A percentile compares a stretch with the other conserved stretches of the same genome.
phyloP scores from a whole-genome alignment of 331 rosid species.

The Quercus lobata region DNA sequence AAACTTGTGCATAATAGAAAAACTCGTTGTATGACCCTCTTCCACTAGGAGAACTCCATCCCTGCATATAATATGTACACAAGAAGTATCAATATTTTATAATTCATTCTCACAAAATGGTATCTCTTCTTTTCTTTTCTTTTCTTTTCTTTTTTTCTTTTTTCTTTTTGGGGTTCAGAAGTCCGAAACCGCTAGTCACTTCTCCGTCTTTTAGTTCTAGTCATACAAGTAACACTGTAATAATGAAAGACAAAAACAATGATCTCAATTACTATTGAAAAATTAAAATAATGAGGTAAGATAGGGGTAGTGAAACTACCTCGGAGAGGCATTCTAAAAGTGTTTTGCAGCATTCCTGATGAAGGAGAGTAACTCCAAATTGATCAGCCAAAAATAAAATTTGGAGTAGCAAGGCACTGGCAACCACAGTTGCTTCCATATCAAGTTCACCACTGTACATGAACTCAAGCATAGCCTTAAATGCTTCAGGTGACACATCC shows the following conservation, averaged over 20 bases:
- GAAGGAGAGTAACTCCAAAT: conserved; percentile 87
- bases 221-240: conserved; percentile 41
- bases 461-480: conserved; percentile 72
- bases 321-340: conserved; percentile 86
- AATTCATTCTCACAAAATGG: conserved; percentile 52
- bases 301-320: conserved; percentile 58
- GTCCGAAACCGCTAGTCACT: conserved; percentile 65
- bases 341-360: conserved; percentile 89
- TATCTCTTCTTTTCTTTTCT: conserved; percentile 70
- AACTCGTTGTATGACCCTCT: conserved; percentile 87
- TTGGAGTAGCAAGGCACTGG: conserved; percentile 67
- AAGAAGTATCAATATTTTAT: conserved; percentile 68
- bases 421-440: conserved; percentile 40
- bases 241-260: conserved; percentile 25
- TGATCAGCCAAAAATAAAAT: conserved; percentile 84
- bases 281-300: conserved; percentile 21
- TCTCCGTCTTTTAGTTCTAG: conserved; percentile 60
- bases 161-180: conserved; percentile 21
- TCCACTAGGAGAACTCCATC: conserved; percentile 85
- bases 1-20: conserved; percentile 85
- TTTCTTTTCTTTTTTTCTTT: conserved; percentile 39
- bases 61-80: conserved; percentile 92
- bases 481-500: conserved; percentile 85
- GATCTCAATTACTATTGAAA: conserved; percentile 21
- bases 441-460: conserved; percentile 73